Base-by-base conservation (phyloP, 345 rosid species). In the Lepidium didymum region DNA sequence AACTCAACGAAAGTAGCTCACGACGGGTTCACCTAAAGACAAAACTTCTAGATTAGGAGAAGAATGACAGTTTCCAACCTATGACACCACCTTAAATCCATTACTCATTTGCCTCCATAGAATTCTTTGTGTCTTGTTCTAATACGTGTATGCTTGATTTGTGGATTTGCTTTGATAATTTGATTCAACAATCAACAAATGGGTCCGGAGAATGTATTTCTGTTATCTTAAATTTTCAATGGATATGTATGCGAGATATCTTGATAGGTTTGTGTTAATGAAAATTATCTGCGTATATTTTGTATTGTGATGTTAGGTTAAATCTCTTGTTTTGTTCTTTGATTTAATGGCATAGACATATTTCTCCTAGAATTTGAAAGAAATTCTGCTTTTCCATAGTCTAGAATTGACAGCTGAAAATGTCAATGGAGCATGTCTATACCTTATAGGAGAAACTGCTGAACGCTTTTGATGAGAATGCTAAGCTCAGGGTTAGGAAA, bases 401-500 rank as follows among this genome's bases (percentile, higher is more conserved):
- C 37, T 60, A 94, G 99, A 94, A 87, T 58, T 64, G 81, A 52
- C 91, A 94, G 81, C 75, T 94, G 83, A 86, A 85, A 81, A 91
- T 82, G 77, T 84, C 92, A 16, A 65, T 67, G 70, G 96, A 88
- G 51, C 80, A 78, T 68, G 73, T 83, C 77, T 49, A 34, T 62
- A 73, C 69, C 9, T 78, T 93, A 56, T 97, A 88, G 85, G 96
- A 84, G 34, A 88, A 91, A 75, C 79, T 91, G 71, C 99, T 88
- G 81, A 87, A 73, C 75, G 87, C 97, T 55, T 85, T 84, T 42
- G 87, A 87, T 49, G 98, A 93, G 77, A 93, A 93, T 77, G 87
- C 94, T 38, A 89, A 91, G 81, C 88, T 91, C 58, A 86, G 82
- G 68, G 91, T 85, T 45, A 90, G 80, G 86, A 92, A 88, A 78